A percentile compares a stretch with the other conserved stretches of the same genome.
These are phyloP conservation scores for Lasiodiplodia gonubiensis DNA, from an alignment of 2,329 filamentous ascomycete species.

Conservation along the genomic window DNA sequence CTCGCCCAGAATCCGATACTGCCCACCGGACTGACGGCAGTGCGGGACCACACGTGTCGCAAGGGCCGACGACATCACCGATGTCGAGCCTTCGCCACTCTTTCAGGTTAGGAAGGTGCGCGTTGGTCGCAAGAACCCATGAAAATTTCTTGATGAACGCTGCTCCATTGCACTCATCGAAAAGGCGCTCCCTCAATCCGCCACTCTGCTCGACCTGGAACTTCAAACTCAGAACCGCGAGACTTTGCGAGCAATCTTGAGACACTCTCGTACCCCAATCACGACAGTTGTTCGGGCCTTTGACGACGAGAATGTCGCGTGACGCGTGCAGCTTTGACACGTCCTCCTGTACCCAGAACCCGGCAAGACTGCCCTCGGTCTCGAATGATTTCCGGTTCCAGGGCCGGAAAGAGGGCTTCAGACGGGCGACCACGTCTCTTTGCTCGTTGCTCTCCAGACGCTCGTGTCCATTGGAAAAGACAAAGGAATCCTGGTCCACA, in stretches of 20 bases:
- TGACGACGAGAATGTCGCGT: not conserved
- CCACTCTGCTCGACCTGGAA: constrained; percentile 15
- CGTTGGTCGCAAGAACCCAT: constrained; percentile 36
- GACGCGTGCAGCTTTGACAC: not conserved
- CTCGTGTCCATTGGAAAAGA: constrained; percentile 60
- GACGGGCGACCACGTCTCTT: constrained; percentile 53
- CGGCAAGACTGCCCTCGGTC: not conserved
- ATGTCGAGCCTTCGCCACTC: constrained; percentile 33
- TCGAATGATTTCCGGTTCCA: constrained; percentile 32
- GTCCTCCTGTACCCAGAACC: not conserved
- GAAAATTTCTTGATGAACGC: constrained; percentile 32
- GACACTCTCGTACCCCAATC: not conserved
- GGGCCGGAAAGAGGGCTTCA: constrained; percentile 47
- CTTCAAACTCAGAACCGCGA: constrained; percentile 36
- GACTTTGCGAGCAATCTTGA: constrained; percentile 33
- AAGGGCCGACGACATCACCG: constrained; percentile 14
- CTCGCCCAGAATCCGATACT: constrained; percentile 29
- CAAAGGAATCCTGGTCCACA: constrained; percentile 57
- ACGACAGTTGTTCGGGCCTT: not conserved
- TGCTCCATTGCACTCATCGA: not conserved
- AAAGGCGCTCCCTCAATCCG: not conserved
- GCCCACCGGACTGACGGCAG: constrained; percentile 39
- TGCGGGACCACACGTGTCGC: constrained; percentile 36
- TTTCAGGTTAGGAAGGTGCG: constrained; percentile 32
- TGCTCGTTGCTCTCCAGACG: constrained; percentile 54